phyloP scores from a whole-genome alignment of 371 early-diverging fungal species.

The Umbelopsis sp. region DNA sequence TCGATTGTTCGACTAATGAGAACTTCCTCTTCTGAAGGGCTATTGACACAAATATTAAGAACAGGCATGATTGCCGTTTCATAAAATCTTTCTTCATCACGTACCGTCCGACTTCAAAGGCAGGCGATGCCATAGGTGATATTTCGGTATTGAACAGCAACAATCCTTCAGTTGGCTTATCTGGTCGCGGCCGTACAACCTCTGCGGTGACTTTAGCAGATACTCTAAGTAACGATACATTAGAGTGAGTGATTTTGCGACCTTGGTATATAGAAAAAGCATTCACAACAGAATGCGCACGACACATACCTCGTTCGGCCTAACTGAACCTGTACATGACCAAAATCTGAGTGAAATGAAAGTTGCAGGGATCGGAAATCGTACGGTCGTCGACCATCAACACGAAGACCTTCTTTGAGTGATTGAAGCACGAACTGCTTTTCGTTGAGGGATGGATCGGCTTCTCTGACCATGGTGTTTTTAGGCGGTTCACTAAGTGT shows the following conservation, averaged over 20 bases:
- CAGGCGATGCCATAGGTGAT: constrained; percentile 83
- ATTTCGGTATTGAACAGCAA: constrained; percentile 83
- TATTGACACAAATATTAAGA: constrained; percentile 24
- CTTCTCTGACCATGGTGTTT: constrained; percentile 29
- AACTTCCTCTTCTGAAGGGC: constrained; percentile 81
- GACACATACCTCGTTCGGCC: constrained; percentile 73
- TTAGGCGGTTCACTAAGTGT: background rate
- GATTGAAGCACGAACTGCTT: constrained; percentile 69
- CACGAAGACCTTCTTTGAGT: constrained; percentile 64
- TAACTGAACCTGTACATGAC: constrained; percentile 79
- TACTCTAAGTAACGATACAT: constrained; percentile 55
- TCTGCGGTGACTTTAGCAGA: constrained; percentile 85
- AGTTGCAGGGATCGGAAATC: constrained; percentile 77
- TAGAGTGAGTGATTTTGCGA: background rate
- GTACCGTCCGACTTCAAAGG: constrained; percentile 71
- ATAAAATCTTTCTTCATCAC: constrained; percentile 19
- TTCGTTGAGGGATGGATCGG: constrained; percentile 67
- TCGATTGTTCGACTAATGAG: constrained; percentile 85
- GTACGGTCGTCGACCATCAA: constrained; percentile 82
- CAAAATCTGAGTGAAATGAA: constrained; percentile 70
- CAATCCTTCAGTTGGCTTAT: constrained; percentile 86
- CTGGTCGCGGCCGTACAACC: constrained; percentile 81
- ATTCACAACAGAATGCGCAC: too few relatives aligned
- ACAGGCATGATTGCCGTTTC: background rate
- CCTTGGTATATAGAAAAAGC: too few relatives aligned